These are phyloP conservation scores for Epipyxis sp. DNA, from an alignment of 108 stramenopile species.

Conservation along the genomic window DNA sequence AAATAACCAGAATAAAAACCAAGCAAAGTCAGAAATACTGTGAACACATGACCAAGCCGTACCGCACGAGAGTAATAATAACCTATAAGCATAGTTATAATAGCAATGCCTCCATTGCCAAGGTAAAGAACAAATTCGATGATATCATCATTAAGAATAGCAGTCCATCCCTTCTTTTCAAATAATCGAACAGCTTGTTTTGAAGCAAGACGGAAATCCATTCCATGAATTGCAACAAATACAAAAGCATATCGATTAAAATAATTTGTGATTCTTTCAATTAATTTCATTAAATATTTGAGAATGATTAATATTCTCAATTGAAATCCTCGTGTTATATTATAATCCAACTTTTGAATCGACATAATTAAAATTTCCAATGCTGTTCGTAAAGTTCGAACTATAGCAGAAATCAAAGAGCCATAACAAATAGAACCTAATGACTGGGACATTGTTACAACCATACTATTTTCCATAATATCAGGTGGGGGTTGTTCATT, in stretches of 20 bases:
- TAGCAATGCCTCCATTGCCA: neutral
- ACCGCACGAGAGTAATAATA: neutral
- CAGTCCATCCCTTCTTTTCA: constrained; percentile 64
- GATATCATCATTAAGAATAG: constrained; percentile 34
- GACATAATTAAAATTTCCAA: neutral
- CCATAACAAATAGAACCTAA: constrained; percentile 78
- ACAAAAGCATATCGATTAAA: constrained; percentile 80
- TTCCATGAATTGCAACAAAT: constrained; percentile 77
- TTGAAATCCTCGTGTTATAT: neutral
- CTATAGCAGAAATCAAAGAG: constrained; percentile 68
- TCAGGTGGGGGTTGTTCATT: constrained; percentile 62
- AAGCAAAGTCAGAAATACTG: neutral
- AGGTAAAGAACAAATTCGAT: constrained; percentile 34
- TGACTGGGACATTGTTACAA: constrained; percentile 64
- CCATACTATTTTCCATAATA: constrained; percentile 57
- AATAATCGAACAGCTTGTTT: constrained; percentile 70
- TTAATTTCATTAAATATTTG: neutral
- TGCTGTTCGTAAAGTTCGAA: neutral
- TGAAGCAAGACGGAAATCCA: constrained; percentile 69
- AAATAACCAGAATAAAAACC: neutral
- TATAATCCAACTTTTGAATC: too few species aligned
- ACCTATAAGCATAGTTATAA: neutral
- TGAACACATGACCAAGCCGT: neutral
- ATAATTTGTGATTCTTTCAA: constrained; percentile 35
- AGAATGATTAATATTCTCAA: neutral